These are phyloP conservation scores for Stachybotrys chlorohalonatus DNA, from an alignment of 2,329 filamentous ascomycete species.

Conservation along the genomic window DNA sequence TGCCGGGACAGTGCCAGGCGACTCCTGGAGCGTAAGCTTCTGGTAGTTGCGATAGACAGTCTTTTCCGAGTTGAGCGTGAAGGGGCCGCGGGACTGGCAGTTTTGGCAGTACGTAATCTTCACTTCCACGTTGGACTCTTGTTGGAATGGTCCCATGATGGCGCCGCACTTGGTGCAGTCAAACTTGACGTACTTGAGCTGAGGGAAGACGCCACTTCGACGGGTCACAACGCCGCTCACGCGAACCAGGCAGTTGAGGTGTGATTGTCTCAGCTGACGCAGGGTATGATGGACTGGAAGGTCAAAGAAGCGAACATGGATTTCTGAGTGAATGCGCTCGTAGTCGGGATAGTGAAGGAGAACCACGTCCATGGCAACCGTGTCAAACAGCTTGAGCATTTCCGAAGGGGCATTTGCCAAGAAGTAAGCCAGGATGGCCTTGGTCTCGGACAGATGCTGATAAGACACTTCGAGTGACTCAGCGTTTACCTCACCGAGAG, in stretches of 20 bases:
- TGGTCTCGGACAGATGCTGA: conserved; percentile 79
- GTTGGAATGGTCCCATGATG: conserved; percentile 91
- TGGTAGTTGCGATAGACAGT: conserved; percentile 99
- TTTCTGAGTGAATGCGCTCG: conserved; percentile 93
- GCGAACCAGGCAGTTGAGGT: conserved; percentile 90
- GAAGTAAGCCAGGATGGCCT: conserved; percentile 92
- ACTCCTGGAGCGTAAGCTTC: conserved; percentile 93
- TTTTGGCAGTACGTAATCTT: conserved; percentile 95
- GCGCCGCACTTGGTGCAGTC: conserved; percentile 90
- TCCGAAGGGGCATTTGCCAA: conserved; percentile 92
- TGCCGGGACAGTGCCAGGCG: conserved; percentile 90
- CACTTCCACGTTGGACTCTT: conserved; percentile 93
- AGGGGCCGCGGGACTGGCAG: conserved; percentile 90
- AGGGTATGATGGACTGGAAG: conserved; percentile 92
- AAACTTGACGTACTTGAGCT: conserved; percentile 98
- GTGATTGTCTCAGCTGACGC: conserved; percentile 86
- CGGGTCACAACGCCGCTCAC: conserved; percentile 94
- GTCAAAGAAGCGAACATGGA: conserved; percentile 94
- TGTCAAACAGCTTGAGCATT: conserved; percentile 90
- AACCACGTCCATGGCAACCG: conserved; percentile 93
- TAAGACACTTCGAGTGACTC: conserved; percentile 96
- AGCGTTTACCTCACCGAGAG: conserved; percentile 92
- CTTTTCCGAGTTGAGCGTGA: conserved; percentile 93
- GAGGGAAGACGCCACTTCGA: conserved; percentile 89
- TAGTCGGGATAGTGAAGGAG: conserved; percentile 96